A percentile compares a stretch with the other conserved stretches of the same genome.
phyloP scores from a whole-genome alignment of 2,329 filamentous ascomycete genomes.

The Penicillium sp. region DNA sequence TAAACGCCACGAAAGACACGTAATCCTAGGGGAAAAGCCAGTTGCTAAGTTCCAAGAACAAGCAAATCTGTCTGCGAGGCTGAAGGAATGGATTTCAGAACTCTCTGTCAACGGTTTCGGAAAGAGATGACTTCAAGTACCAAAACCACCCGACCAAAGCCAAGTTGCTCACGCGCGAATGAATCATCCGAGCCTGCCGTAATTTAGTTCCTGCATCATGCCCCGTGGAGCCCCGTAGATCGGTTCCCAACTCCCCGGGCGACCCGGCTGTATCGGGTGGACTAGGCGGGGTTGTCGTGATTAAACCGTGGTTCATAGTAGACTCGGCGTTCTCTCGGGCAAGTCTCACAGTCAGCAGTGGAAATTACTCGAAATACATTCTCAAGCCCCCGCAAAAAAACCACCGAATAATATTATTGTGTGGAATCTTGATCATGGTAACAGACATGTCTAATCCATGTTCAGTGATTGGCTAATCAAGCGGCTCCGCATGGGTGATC shows the following conservation, averaged over 20 bases:
- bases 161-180: background rate
- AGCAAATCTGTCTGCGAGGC: background rate
- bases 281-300: constrained; percentile 11
- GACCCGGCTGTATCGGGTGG: constrained; percentile 11
- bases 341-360: constrained; percentile 32
- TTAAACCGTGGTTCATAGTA: constrained; percentile 19
- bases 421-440: background rate
- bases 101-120: background rate
- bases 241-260: background rate
- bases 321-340: constrained; percentile 32
- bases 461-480: background rate
- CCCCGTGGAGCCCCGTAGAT: constrained; percentile 12
- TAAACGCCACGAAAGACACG: background rate
- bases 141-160: background rate
- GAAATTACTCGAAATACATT: background rate
- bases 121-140: background rate
- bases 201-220: background rate
- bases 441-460: background rate
- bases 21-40: background rate
- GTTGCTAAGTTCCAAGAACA: background rate
- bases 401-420: background rate
- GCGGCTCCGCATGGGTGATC: constrained; percentile 9
- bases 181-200: background rate
- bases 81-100: background rate
- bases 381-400: background rate